Conservation (phyloP, 306 rosid genomes). For the Lathyrus tuberosus region DNA sequence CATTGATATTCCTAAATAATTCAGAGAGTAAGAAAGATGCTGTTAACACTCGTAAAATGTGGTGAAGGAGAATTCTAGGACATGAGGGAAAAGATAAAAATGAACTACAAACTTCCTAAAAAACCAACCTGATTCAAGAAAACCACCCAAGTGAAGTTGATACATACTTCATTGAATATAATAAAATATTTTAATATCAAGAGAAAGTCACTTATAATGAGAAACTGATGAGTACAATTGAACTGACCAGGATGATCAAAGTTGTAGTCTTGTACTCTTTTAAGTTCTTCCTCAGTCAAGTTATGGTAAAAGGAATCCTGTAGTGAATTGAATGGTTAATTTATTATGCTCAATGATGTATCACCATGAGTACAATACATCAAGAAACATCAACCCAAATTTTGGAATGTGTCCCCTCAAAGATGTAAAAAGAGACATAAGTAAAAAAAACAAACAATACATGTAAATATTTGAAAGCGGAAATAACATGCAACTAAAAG, state of each 20-base stretch:
- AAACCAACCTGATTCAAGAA: slow-evolving; percentile 2
- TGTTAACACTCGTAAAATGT: slow-evolving; percentile 15
- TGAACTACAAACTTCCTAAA: slow-evolving; percentile 1
- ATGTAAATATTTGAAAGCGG: not conserved
- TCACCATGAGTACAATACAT: slow-evolving; percentile 22
- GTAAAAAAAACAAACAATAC: not conserved
- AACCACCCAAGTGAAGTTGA: slow-evolving; percentile 1
- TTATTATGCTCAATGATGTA: not conserved
- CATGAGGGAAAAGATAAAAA: slow-evolving; percentile 10
- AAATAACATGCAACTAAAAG: not conserved
- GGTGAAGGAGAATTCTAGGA: slow-evolving; percentile 8
- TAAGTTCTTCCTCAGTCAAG: slow-evolving; percentile 75
- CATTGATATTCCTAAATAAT: slow-evolving; percentile 19
- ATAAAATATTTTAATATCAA: slow-evolving; percentile 30
- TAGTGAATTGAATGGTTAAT: slow-evolving; percentile 25
- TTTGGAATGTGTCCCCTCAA: slow-evolving; percentile 8
- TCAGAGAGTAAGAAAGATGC: slow-evolving; percentile 25
- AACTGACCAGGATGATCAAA: slow-evolving; percentile 97
- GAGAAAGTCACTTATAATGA: slow-evolving; percentile 8
- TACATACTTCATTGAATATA: slow-evolving; percentile 25
- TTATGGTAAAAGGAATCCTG: slow-evolving; percentile 98
- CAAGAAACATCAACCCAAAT: slow-evolving; percentile 34
- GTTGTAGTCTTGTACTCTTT: slow-evolving; percentile 87
- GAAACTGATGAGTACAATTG: slow-evolving; percentile 30
- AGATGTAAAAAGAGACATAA: slow-evolving; percentile 4